These are phyloP conservation scores for Oryza meridionalis DNA, from an alignment of 176 grass and related monocot genomes.

Conservation along the genomic window DNA sequence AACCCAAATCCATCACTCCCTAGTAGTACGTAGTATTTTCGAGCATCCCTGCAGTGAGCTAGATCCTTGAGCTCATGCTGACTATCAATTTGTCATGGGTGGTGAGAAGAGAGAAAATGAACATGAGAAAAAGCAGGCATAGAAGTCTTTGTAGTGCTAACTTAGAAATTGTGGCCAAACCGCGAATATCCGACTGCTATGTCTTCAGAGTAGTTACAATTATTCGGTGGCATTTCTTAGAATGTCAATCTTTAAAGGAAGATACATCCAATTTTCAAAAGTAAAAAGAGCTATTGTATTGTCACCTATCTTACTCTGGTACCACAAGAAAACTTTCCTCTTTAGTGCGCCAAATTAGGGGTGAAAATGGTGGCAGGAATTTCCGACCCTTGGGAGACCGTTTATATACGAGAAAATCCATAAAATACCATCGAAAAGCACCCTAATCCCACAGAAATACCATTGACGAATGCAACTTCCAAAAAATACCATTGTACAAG, in stretches of 20 bases:
- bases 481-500: no score
- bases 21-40: background rate
- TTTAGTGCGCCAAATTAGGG: background rate
- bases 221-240: background rate
- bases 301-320: no score
- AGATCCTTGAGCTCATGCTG: background rate
- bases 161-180: background rate
- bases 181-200: no score
- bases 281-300: no score
- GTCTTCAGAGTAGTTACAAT: background rate
- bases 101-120: no score
- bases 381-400: no score
- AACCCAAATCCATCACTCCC: background rate
- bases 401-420: no score
- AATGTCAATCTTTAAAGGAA: background rate
- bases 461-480: no score
- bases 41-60: background rate
- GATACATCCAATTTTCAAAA: background rate
- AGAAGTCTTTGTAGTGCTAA: background rate
- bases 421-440: no score
- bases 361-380: no score
- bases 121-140: background rate
- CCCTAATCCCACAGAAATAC: no score
- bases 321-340: background rate
- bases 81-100: background rate